These are phyloP conservation scores for Kalmusia sp. DNA, from an alignment of 2,329 filamentous ascomycete genomes.

Conservation along the genomic window DNA sequence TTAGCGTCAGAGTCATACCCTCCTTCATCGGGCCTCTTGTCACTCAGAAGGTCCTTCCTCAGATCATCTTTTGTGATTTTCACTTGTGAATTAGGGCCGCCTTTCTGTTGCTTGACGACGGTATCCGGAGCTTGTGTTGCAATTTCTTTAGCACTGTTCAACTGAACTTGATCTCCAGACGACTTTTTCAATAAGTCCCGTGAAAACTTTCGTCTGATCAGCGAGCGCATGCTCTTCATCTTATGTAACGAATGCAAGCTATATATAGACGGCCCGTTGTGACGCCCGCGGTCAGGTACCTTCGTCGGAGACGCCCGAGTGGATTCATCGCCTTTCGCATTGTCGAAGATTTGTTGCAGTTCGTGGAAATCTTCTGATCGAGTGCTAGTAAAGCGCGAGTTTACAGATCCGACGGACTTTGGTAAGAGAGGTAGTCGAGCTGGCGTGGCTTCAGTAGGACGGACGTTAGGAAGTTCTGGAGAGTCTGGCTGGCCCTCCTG, in stretches of 20 bases:
- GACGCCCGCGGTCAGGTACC: conserved; percentile 21
- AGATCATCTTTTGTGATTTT: conserved; percentile 40
- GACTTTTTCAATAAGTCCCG: conserved; percentile 30
- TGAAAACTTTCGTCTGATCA: conserved; percentile 42
- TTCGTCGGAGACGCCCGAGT: conserved; percentile 21
- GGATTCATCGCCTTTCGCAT: conserved; percentile 24
- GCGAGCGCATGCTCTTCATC: conserved; percentile 43
- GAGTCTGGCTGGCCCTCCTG: conserved; percentile 34
- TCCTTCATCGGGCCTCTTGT: conserved; percentile 40
- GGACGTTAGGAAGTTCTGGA: conserved; percentile 43
- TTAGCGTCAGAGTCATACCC: conserved; percentile 49
- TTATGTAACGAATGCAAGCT: conserved; percentile 43
- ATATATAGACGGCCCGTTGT: conserved; percentile 35
- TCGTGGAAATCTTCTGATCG: conserved; percentile 41
- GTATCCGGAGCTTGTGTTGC: conserved; percentile 21
- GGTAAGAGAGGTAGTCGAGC: conserved; percentile 34
- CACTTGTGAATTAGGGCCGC: conserved; percentile 30
- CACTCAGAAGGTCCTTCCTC: conserved; percentile 40
- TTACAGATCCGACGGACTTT: conserved; percentile 21
- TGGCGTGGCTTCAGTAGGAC: conserved; percentile 34
- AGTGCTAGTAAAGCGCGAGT: conserved; percentile 38
- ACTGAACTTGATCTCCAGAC: conserved; percentile 8
- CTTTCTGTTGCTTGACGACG: conserved; percentile 29
- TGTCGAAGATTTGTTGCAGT: conserved; percentile 42
- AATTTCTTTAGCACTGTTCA: conserved; percentile 13